Evolutionary conservation across 2,329 filamentous ascomycete genomes (phyloP), one percentile per base, ranked within the genome.

Genomic region (Alternaria rosae): DNA sequence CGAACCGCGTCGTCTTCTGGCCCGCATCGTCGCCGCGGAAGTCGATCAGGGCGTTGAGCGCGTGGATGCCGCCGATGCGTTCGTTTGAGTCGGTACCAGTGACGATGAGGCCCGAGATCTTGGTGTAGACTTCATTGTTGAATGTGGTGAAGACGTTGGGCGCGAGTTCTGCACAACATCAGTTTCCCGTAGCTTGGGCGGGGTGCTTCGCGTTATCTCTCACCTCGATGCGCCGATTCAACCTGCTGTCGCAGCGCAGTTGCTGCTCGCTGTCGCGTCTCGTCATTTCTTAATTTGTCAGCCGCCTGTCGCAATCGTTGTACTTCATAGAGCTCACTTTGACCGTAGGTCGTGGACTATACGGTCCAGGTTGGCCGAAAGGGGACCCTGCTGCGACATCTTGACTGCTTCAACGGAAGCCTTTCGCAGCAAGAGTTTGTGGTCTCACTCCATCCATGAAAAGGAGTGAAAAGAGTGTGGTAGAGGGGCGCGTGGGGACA

Each of bases 21-120:
- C 92, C 93, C 23, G 92, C 89, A 81, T 99, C 96, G 71, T 97
- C 92, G 61, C 94, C 94, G 72, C 97, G 94, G 78, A 98, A 97
- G 78, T 97, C 94, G 79, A 98, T 94, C 57, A 99, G 88, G 59
- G 91, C 91, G 79, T 97, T 94, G 64, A 99, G 88, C 62, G 94
- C 94, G 72, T 95, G 91, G 65, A 99, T 91, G 54, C 95, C 96
- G 65, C 94, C 95, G 59, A 97, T 89, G 61, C 93, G 91, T 77
- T 99, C 95, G 71, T 90, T 89, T 6, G 92, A 91, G 78, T 97
- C 94, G 81, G 88, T 91, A 66, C 93, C 92, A 78, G 94, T 92
- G 50, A 93, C 89, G 64, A 97, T 93, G 68, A 98, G 85, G 67
- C 86, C 83, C 57, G 88, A 88, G 71, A 92, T 90, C 60, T 87